Conservation (phyloP, 1,284 basidiomycete genomes). For the Agroathelia rolfsii region DNA sequence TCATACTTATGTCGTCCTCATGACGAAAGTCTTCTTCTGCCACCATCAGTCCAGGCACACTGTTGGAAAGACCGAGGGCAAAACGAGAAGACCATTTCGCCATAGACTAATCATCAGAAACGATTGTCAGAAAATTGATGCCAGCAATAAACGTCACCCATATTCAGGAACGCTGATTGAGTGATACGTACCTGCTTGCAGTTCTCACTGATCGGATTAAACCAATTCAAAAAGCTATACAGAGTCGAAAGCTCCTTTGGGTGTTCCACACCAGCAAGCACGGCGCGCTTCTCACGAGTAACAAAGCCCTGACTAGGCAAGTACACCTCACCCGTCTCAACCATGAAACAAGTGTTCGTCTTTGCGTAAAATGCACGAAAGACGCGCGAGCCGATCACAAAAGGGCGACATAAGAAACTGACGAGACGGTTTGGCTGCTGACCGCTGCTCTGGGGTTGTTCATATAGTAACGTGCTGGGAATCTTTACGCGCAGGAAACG, state of each 20-base stretch:
- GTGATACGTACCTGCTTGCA: conserved; percentile 20
- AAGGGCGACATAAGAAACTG: conserved; percentile 24
- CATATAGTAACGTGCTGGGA: conserved; percentile 14
- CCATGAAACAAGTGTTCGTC: conserved; percentile 26
- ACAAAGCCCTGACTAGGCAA: conserved; percentile 1
- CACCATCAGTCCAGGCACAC: conserved; percentile 26
- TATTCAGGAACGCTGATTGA: no score
- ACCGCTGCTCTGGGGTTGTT: conserved; percentile 10
- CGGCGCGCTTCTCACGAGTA: no score
- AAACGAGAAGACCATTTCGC: conserved; percentile 31
- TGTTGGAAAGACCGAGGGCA: conserved; percentile 28
- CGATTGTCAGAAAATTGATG: conserved; percentile 6
- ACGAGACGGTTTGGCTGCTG: no score
- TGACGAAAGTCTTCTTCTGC: conserved; percentile 15
- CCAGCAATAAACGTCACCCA: background rate
- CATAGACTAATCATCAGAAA: conserved; percentile 20
- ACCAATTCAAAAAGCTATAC: conserved; percentile 22
- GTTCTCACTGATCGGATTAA: conserved; percentile 24
- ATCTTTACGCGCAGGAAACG: conserved; percentile 26
- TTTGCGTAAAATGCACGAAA: conserved; percentile 30
- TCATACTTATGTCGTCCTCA: conserved; percentile 24
- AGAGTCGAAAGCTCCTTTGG: conserved; percentile 13
- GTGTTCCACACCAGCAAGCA: no score
- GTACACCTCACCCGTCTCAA: conserved; percentile 24
- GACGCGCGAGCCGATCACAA: conserved; percentile 24